phyloP scores from a whole-genome alignment of 2,329 filamentous ascomycete genomes.

The Apiospora malaysiana region DNA sequence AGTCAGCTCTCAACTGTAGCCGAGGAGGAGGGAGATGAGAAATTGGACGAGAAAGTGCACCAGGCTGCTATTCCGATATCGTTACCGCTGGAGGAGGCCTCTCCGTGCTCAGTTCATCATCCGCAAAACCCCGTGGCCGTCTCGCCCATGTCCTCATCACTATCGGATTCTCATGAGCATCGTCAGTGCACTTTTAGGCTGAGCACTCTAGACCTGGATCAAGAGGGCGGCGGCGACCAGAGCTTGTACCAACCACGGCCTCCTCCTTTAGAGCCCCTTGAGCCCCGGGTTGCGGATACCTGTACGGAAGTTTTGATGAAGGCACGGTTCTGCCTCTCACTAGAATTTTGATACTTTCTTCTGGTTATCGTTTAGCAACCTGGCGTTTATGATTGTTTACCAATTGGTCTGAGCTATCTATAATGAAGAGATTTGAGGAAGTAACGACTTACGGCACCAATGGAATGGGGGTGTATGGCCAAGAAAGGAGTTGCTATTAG shows the following conservation, averaged over 20 bases:
- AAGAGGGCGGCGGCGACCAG: not conserved
- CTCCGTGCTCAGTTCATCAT: not conserved
- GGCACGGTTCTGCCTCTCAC: not conserved
- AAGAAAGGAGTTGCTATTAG: not conserved
- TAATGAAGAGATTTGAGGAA: not conserved
- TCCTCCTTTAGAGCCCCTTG: not conserved
- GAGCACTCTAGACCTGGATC: not conserved
- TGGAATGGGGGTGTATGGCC: not conserved
- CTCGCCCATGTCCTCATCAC: not conserved
- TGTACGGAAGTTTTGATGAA: not conserved
- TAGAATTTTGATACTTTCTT: not conserved
- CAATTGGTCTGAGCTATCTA: not conserved
- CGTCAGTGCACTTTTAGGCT: not conserved
- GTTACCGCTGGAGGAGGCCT: not conserved
- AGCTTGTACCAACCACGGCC: not conserved
- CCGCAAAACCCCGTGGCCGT: not conserved
- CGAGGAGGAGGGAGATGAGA: not conserved
- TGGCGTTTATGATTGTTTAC: not conserved
- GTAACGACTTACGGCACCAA: not conserved
- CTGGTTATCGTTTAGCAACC: not conserved
- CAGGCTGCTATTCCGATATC: not conserved
- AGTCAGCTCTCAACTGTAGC: not conserved
- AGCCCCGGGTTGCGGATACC: slow-evolving; percentile 7
- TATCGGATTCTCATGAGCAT: not conserved
- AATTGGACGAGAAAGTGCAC: no score